phyloP scores from a whole-genome alignment of 2,329 filamentous ascomycete species.

The Sordariomycetes sp. region DNA sequence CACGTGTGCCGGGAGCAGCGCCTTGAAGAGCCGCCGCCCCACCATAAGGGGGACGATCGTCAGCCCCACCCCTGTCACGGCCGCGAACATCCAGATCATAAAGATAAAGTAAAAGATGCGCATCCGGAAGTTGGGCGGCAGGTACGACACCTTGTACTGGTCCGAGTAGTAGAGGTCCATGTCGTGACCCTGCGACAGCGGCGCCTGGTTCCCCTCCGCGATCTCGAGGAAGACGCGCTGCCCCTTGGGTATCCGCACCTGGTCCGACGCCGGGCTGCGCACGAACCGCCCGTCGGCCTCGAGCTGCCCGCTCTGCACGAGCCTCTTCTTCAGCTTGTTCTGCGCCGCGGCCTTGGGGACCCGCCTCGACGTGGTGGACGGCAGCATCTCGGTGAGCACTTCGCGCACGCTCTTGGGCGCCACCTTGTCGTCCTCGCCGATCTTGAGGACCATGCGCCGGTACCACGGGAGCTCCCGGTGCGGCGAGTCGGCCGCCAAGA shows the following conservation, averaged over 20 bases:
- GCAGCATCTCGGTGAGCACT: conserved; percentile 22
- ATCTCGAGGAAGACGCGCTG: conserved; percentile 67
- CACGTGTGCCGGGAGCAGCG: conserved; percentile 59
- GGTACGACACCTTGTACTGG: conserved; percentile 62
- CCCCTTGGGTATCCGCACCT: conserved; percentile 86
- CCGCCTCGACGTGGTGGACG: conserved; percentile 11
- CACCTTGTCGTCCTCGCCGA: conserved; percentile 29
- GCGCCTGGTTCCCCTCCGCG: conserved; percentile 30
- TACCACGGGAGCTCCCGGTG: conserved; percentile 23
- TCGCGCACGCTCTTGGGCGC: conserved; percentile 47
- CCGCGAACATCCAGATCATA: conserved; percentile 88
- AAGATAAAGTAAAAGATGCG: conserved; percentile 80
- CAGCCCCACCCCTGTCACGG: conserved; percentile 70
- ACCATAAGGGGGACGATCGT: conserved; percentile 82
- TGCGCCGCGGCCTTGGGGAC: conserved; percentile 21
- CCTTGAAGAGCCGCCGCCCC: conserved; percentile 67
- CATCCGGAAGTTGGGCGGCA: conserved; percentile 74
- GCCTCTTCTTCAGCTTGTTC: conserved; percentile 27
- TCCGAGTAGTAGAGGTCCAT: conserved; percentile 41
- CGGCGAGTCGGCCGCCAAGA: conserved; percentile 26
- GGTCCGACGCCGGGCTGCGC: conserved; percentile 86
- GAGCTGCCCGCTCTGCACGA: conserved; percentile 43
- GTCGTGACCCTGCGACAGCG: background rate
- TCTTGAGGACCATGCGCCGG: conserved; percentile 33
- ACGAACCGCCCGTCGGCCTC: conserved; percentile 71